phyloP scores from a whole-genome alignment of 768 basidiomycete genomes.

The Auriscalpium vulgare region DNA sequence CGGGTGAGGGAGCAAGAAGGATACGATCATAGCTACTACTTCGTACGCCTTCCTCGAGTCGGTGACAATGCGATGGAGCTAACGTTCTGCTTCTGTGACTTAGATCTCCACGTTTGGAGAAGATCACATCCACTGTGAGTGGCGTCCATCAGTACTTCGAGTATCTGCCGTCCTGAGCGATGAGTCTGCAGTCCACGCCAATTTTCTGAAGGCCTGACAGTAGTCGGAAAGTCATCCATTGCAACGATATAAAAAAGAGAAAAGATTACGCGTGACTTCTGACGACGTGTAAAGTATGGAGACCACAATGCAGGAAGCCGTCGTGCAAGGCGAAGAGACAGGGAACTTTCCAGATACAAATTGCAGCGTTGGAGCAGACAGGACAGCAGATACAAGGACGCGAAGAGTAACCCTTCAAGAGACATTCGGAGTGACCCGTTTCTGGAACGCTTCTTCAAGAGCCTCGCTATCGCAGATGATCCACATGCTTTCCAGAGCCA shows the following conservation, averaged over 20 bases:
- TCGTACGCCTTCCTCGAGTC: slow-evolving; percentile 36
- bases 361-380: not conserved
- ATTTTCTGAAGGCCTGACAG: slow-evolving; percentile 69
- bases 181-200: slow-evolving; percentile 65
- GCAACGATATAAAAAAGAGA: not conserved
- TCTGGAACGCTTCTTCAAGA: slow-evolving; percentile 52
- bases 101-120: slow-evolving; percentile 86
- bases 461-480: slow-evolving; percentile 54
- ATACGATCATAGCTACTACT: slow-evolving; percentile 89
- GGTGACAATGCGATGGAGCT: too few species aligned
- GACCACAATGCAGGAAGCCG: not conserved
- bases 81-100: not conserved
- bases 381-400: not conserved
- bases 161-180: slow-evolving; percentile 7
- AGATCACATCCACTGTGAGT: slow-evolving; percentile 85
- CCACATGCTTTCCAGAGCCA: slow-evolving; percentile 59
- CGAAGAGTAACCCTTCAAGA: not conserved
- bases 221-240: not conserved
- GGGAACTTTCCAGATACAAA: not conserved
- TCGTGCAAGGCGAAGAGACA: not conserved
- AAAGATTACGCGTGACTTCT: not conserved
- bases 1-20: slow-evolving; percentile 72
- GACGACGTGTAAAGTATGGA: too few species aligned
- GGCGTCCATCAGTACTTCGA: not conserved
- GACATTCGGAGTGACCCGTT: slow-evolving; percentile 33